Conservation (phyloP, 441 rosid genomes). For the Erysimum pusillum region DNA sequence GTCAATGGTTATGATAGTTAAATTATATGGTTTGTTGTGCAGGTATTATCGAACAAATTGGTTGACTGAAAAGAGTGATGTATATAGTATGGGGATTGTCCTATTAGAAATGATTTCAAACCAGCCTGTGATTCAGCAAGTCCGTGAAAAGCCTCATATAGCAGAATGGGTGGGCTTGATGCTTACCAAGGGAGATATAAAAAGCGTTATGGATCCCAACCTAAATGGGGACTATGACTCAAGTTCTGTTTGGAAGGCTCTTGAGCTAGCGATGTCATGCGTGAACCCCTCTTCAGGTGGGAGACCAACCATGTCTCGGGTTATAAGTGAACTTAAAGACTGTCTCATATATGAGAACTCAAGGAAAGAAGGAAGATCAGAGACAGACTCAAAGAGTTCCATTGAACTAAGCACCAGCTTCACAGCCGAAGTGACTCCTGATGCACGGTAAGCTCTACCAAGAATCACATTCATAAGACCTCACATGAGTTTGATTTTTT, state of each 20-base stretch:
- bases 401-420: neutral
- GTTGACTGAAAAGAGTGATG: constrained; percentile 24
- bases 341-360: constrained; percentile 5
- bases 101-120: neutral
- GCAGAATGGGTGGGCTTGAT: constrained; percentile 9
- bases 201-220: constrained; percentile 8
- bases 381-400: neutral
- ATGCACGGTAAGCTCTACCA: constrained; percentile 16
- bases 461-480: neutral
- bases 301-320: constrained; percentile 21
- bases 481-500: too few species aligned
- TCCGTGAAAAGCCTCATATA: constrained; percentile 24
- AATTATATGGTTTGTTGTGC: neutral
- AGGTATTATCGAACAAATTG: constrained; percentile 41
- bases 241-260: constrained; percentile 19
- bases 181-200: neutral
- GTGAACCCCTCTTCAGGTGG: neutral
- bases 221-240: neutral
- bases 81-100: constrained; percentile 19
- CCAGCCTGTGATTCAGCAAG: neutral
- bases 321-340: constrained; percentile 1
- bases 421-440: constrained; percentile 6
- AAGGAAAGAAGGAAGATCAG: neutral
- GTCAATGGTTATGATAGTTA: neutral
- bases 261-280: constrained; percentile 24